Evolutionary conservation across 257 asterid genomes (phyloP), one percentile per base, ranked within the genome.

Genomic region (Plectranthus barbatus): DNA sequence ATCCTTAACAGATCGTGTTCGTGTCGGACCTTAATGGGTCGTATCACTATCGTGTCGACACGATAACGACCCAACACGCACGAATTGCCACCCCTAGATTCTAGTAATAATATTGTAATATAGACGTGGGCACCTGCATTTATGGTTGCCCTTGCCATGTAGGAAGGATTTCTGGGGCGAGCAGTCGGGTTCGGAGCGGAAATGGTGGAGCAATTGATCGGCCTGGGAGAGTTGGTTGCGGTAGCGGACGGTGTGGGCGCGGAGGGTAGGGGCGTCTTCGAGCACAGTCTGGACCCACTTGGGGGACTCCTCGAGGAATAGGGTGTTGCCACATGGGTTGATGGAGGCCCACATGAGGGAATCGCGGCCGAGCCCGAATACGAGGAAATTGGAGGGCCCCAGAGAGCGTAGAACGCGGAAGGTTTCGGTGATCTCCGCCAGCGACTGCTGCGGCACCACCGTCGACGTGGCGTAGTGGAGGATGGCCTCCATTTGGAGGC

Each of bases 311-410:
- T 91, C 98, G 13, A 91, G 82, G 81, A 91, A 91, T 5, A 84
- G 44, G n/a, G 97, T 91, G 53, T 52, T 76, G 65, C 98, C 98
- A 45, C 81, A 78, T 9, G 90, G 68, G 29, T 91, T 91, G 14
- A 86, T 67, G 4, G 86, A 71, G 11, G 87, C 80, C 97, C 98
- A 91, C 97, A 88, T 91, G 13, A 86, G 76, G 0, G 98, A 91
- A 42, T 88, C 97, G 21, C 71, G 86, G 6, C 97, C 98, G 17
- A 91, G 79, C 20, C 98, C 97, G 66, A 86, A 91, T 5, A 91
- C 91, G 6, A 91, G 85, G 63, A 91, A 86, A 55, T 86, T 79
- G 73, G 81, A 64, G n/a, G 91, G 83, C 11, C 71, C 60, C 8
- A 49, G 23, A 0, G 77, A 57, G 11, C 66, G 75, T 41, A 91